Evolutionary conservation across 805 yeast species (phyloP), one percentile per base, ranked within the genome.

Genomic region (Nakazawaea populi): DNA sequence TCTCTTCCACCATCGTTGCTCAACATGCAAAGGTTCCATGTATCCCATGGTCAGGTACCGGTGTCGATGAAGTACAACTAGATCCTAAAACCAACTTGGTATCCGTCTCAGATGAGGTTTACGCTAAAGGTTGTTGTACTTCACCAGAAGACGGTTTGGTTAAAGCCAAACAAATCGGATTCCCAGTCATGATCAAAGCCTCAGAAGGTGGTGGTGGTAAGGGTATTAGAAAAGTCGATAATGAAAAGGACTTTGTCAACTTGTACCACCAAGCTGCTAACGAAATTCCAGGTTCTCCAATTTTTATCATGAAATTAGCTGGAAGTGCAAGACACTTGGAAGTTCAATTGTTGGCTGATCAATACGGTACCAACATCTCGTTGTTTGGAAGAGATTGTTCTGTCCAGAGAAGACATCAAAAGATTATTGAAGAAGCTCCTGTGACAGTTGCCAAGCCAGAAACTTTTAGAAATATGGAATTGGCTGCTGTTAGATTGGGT

Each of bases 191-290:
- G 99, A 84, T 94, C 66, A 94, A 94, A 72, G 99, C 99, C 46
- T 90, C 97, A 53, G 99, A 94, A 82, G 99, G 99, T 77, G 99
- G 99, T 72, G 99, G 99, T 74, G 99, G 99, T 77, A 94, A 94
- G 74, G 99, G 99, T 80, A 94, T 94, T 69, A 86, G 99, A 76
- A 90, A 90, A 72, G 98, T 90, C 57, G 96, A 88, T 52, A 67
- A 76, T 56, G 96, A 87, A 68, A 83, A 82, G 56, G 87, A 90
- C 61, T 94, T 94, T 58, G 63, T 76, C 41, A 56, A 88, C 30
- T 71, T 87, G 56, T 94, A 92, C 67, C 83, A 84, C 59, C 99
- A 94, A 75, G 99, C 97, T 44, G 89, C 96, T 48, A 87, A 87
- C 61, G 99, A 94, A 75, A 92, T 94, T 49, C 99, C 99, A 30